A percentile compares a stretch with the other conserved stretches of the same genome.
phyloP scores from a whole-genome alignment of 495 filamentous ascomycete genomes.

The Aspergillus wentii region DNA sequence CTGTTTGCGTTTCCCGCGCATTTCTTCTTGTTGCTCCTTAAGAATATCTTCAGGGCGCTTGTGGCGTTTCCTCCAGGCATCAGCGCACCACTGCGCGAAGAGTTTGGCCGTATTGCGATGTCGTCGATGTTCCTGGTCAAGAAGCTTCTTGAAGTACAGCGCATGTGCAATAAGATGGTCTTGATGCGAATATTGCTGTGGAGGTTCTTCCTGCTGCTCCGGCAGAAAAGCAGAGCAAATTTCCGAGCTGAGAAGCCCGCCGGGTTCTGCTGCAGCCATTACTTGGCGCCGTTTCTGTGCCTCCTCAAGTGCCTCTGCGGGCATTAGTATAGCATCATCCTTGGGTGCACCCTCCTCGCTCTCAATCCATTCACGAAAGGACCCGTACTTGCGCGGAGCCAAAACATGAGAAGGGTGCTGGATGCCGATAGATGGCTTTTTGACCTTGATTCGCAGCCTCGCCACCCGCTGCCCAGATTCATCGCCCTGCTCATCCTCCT shows the following conservation, averaged over 20 bases:
- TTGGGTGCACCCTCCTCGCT: slow-evolving; percentile 32
- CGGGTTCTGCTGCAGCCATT: slow-evolving; percentile 63
- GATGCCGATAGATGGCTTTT: slow-evolving; percentile 44
- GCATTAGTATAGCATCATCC: slow-evolving; percentile 41
- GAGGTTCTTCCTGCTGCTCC: slow-evolving; percentile 67
- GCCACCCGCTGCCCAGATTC: slow-evolving; percentile 27
- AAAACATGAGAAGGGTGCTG: slow-evolving; percentile 50
- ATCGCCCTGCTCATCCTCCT: slow-evolving; percentile 13
- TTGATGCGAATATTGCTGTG: slow-evolving; percentile 73
- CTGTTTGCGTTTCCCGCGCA: slow-evolving; percentile 57
- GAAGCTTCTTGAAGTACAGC: slow-evolving; percentile 69
- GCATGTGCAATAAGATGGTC: slow-evolving; percentile 83
- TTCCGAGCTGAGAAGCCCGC: slow-evolving; percentile 67
- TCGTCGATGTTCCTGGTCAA: slow-evolving; percentile 69
- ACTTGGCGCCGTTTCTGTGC: slow-evolving; percentile 52
- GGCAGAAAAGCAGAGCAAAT: slow-evolving; percentile 72
- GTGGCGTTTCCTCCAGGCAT: slow-evolving; percentile 41
- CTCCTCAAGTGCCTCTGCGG: slow-evolving; percentile 52
- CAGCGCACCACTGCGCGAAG: slow-evolving; percentile 42
- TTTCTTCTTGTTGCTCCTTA: slow-evolving; percentile 44
- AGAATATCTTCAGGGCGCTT: slow-evolving; percentile 42
- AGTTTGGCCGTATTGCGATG: slow-evolving; percentile 51
- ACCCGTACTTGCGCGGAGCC: slow-evolving; percentile 36
- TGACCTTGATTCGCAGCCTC: slow-evolving; percentile 48
- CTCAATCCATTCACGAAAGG: slow-evolving; percentile 56